These are phyloP conservation scores for Uronychia setigera DNA, from an alignment of 73 alveolate genomes.

Conservation along the genomic window DNA sequence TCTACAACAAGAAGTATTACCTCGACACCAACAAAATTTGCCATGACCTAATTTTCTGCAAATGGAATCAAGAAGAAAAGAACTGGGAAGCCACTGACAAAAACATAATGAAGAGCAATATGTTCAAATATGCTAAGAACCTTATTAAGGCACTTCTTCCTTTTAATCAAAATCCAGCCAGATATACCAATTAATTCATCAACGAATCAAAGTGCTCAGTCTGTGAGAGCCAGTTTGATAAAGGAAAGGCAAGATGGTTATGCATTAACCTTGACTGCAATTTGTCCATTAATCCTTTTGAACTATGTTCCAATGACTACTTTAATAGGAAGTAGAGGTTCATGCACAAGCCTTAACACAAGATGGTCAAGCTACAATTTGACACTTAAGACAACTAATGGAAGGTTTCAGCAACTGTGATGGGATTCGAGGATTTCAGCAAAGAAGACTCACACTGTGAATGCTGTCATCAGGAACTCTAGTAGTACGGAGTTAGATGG, in stretches of 20 bases:
- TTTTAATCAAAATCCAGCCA: not conserved
- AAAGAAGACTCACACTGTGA: not conserved
- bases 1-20: slow-evolving; percentile 13
- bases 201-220: not conserved
- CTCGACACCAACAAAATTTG: not conserved
- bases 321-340: not conserved
- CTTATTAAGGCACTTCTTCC: slow-evolving; percentile 1
- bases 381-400: not conserved
- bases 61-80: not conserved
- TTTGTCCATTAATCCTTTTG: not conserved
- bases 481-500: not conserved
- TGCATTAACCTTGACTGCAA: slow-evolving; percentile 1
- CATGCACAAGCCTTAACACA: not conserved
- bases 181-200: not conserved
- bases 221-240: not conserved
- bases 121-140: not conserved
- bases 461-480: slow-evolving; percentile 2
- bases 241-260: not conserved
- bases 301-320: not conserved
- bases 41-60: slow-evolving; percentile 6
- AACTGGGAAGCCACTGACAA: not conserved
- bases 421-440: not conserved
- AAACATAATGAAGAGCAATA: not conserved
- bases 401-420: not conserved
- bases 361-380: not conserved